Evolutionary conservation across 805 yeast species (phyloP).

Genomic region (Clavispora asparagi): DNA sequence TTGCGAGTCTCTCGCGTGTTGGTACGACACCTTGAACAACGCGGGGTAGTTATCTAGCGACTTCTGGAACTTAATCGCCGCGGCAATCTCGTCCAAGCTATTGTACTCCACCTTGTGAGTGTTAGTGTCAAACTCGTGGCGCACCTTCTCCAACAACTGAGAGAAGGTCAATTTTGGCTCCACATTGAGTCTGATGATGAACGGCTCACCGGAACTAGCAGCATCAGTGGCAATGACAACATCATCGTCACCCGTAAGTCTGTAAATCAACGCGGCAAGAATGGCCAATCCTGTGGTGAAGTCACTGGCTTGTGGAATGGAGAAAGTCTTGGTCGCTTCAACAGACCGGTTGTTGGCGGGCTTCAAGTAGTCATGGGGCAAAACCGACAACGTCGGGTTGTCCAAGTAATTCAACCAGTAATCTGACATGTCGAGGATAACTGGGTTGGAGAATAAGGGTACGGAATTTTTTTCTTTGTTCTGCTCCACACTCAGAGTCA

Average conservation of each 20-base stretch:
- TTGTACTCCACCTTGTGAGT: slow-evolving; percentile 35
- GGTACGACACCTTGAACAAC: slow-evolving; percentile 57
- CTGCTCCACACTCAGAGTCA: background rate
- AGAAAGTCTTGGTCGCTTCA: slow-evolving; percentile 48
- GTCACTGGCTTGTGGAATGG: slow-evolving; percentile 10
- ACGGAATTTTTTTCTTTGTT: background rate
- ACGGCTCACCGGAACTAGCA: slow-evolving; percentile 31
- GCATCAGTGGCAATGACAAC: slow-evolving; percentile 76
- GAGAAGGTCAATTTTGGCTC: slow-evolving; percentile 50
- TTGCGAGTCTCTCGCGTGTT: slow-evolving; percentile 36
- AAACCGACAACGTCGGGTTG: slow-evolving; percentile 77
- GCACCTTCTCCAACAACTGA: slow-evolving; percentile 45
- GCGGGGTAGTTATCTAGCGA: slow-evolving; percentile 56
- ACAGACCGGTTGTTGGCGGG: slow-evolving; percentile 65
- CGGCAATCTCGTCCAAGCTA: slow-evolving; percentile 52
- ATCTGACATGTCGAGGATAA: slow-evolving; percentile 9
- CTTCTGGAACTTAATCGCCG: slow-evolving; percentile 43
- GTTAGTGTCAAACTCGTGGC: slow-evolving; percentile 34
- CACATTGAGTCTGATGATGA: slow-evolving; percentile 60
- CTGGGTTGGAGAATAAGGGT: background rate
- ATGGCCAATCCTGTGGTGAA: slow-evolving; percentile 59
- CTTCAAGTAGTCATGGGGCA: slow-evolving; percentile 83
- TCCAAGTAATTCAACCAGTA: slow-evolving; percentile 64
- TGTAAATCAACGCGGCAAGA: slow-evolving; percentile 63
- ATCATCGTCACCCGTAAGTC: slow-evolving; percentile 93